Evolutionary conservation across 257 asterid genomes (phyloP).

Genomic region (Avicennia marina): DNA sequence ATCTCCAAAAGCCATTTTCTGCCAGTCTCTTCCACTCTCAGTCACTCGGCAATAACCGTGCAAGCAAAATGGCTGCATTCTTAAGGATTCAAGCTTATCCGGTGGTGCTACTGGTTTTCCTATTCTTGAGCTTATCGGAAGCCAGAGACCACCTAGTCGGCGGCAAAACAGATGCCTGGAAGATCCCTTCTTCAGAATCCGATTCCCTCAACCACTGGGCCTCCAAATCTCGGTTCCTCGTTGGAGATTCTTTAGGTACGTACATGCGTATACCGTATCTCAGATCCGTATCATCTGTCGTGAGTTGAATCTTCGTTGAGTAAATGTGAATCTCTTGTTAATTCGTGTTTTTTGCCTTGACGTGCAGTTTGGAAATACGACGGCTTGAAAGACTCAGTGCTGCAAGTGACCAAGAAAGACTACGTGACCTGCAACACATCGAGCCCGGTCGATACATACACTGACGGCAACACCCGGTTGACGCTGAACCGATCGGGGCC

Average conservation of each 20-base stretch:
- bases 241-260: conserved; percentile 70
- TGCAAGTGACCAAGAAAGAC: conserved; percentile 54
- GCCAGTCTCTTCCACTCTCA: background rate
- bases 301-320: no score
- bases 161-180: conserved; percentile 59
- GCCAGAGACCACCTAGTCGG: conserved; percentile 59
- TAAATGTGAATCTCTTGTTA: no score
- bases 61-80: background rate
- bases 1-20: background rate
- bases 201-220: conserved; percentile 76
- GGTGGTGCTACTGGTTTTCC: conserved; percentile 12
- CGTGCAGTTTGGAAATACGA: conserved; percentile 58
- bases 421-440: conserved; percentile 71
- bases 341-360: no score
- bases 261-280: no score
- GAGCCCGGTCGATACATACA: conserved; percentile 44
- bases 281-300: no score
- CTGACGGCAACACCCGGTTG: conserved; percentile 46
- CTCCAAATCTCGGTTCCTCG: conserved; percentile 47
- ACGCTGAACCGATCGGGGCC: conserved; percentile 67
- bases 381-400: conserved; percentile 51
- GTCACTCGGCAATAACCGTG: no score
- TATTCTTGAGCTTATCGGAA: conserved; percentile 37
- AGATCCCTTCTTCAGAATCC: conserved; percentile 38
- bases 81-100: background rate